These are phyloP conservation scores for Capsicum pubescens DNA, from an alignment of 257 asterid genomes.

Conservation along the genomic window DNA sequence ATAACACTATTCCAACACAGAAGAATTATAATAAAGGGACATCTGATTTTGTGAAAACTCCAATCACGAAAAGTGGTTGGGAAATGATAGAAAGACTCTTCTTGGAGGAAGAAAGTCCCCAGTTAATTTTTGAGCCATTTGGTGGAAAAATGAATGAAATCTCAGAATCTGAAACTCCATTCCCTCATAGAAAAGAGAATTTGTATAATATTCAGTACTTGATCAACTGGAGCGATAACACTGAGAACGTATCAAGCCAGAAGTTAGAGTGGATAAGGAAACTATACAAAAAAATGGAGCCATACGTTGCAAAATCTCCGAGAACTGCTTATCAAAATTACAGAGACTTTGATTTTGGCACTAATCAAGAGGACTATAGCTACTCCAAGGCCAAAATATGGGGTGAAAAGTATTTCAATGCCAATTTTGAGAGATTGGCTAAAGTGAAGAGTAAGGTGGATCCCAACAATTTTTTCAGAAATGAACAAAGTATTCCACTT, in stretches of 20 bases:
- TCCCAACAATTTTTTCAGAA: neutral
- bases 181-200: constrained; percentile 1
- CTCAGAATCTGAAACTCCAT: neutral
- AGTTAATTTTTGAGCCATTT: neutral
- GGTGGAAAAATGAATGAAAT: neutral
- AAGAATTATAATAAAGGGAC: neutral
- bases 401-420: constrained; percentile 19
- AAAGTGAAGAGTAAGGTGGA: constrained; percentile 20
- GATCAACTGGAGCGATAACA: neutral
- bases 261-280: constrained; percentile 20
- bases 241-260: neutral
- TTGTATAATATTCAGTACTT: neutral
- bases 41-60: constrained; percentile 16
- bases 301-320: constrained; percentile 8
- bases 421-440: constrained; percentile 24
- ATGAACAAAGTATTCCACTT: constrained; percentile 25
- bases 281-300: constrained; percentile 10
- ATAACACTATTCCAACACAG: neutral
- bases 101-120: constrained; percentile 12
- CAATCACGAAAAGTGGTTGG: neutral
- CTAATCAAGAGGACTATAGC: neutral
- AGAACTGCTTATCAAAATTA: constrained; percentile 4
- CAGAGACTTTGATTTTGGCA: constrained; percentile 20
- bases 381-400: constrained; percentile 21
- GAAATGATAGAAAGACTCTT: neutral